Percentiles rank a stretch among this genome's conserved stretches.
Evolutionary conservation across 1,284 basidiomycete genomes (phyloP).

Genomic region (Ganoderma lucidum): DNA sequence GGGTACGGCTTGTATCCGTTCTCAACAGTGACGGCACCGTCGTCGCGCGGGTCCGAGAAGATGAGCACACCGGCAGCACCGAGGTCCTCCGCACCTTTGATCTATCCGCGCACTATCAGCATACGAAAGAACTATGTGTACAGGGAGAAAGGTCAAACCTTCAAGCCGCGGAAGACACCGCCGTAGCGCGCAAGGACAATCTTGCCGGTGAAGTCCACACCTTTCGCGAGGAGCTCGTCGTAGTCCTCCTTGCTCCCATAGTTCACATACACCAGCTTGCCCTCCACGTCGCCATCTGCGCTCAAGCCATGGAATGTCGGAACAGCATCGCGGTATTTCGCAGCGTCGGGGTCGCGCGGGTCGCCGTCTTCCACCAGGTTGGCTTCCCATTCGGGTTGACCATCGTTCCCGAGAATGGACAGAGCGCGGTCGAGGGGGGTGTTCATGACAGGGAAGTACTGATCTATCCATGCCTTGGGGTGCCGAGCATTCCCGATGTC

Average conservation of each 20-base stretch:
- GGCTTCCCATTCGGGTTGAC: slow-evolving; percentile 71
- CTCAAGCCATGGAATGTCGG: slow-evolving; percentile 79
- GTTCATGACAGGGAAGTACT: slow-evolving; percentile 87
- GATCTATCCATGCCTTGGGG: slow-evolving; percentile 81
- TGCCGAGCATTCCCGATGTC: slow-evolving; percentile 52
- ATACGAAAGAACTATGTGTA: no score
- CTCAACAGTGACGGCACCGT: slow-evolving; percentile 81
- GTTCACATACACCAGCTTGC: slow-evolving; percentile 83
- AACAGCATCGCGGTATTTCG: slow-evolving; percentile 62
- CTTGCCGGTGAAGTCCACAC: slow-evolving; percentile 80
- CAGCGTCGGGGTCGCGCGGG: slow-evolving; percentile 67
- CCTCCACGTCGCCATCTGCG: slow-evolving; percentile 68
- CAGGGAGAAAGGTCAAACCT: slow-evolving; percentile 50
- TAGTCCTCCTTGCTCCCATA: slow-evolving; percentile 77
- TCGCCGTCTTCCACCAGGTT: slow-evolving; percentile 76
- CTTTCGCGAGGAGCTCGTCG: slow-evolving; percentile 49
- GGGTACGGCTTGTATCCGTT: slow-evolving; percentile 86
- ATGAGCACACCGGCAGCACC: slow-evolving; percentile 83
- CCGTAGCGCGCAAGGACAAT: slow-evolving; percentile 91
- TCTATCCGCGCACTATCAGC: slow-evolving; percentile 47
- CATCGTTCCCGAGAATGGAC: slow-evolving; percentile 64
- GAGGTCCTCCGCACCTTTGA: slow-evolving; percentile 84
- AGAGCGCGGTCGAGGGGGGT: slow-evolving; percentile 71
- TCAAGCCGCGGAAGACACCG: slow-evolving; percentile 82
- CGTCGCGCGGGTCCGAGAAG: slow-evolving; percentile 91